Percentiles rank a stretch among this genome's conserved stretches.
Evolutionary conservation across 2,329 filamentous ascomycete species (phyloP).

Genomic region (Diplodia mutila): DNA sequence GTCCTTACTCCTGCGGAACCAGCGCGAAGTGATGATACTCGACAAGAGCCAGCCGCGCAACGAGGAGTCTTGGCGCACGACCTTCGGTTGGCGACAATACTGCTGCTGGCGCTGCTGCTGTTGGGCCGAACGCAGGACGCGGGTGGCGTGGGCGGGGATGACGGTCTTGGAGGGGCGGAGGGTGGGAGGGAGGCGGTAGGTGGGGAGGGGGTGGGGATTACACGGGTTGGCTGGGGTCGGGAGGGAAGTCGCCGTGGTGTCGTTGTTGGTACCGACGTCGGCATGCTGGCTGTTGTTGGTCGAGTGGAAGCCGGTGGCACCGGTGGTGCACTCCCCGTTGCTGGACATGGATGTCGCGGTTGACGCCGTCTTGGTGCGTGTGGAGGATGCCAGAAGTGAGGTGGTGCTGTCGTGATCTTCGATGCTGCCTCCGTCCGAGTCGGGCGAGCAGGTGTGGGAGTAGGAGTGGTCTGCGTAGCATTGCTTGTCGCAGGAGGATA

Average conservation of each 20-base stretch:
- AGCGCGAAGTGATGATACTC: not conserved
- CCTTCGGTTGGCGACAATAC: not conserved
- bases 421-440: not conserved
- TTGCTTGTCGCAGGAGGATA: not conserved
- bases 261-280: not conserved
- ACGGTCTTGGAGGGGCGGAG: not conserved
- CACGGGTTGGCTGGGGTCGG: not conserved
- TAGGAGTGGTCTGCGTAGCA: not conserved
- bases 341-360: not conserved
- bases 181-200: not conserved
- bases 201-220: not conserved
- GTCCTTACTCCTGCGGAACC: not conserved
- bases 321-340: no score
- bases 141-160: not conserved
- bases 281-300: not conserved
- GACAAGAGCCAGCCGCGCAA: not conserved
- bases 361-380: not conserved
- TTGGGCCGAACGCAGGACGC: not conserved
- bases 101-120: not conserved
- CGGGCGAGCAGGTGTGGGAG: not conserved
- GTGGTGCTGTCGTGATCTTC: not conserved
- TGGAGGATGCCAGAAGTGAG: not conserved
- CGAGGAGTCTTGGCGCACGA: not conserved
- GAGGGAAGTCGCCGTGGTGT: not conserved
- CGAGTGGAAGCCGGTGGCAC: not conserved